Percentiles rank a stretch among this genome's conserved stretches.
Conservation (phyloP, 257 asterid genomes). For the Coffea canephora region DNA sequence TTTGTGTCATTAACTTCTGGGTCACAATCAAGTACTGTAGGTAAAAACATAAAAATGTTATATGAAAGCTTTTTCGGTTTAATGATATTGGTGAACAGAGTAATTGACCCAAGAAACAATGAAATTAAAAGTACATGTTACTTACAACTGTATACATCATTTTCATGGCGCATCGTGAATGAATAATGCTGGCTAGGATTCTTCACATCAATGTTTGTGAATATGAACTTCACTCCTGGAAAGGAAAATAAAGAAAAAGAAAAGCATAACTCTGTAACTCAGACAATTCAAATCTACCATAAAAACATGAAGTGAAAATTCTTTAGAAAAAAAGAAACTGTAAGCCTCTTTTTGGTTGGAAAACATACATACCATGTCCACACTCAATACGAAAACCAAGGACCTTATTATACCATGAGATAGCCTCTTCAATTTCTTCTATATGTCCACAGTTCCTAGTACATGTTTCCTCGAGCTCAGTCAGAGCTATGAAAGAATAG, state of each 20-base stretch:
- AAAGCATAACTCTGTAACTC: conserved; percentile 4
- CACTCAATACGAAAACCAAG: conserved; percentile 89
- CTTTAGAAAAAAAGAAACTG: not conserved
- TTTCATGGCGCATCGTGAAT: conserved; percentile 67
- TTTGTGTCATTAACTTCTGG: conserved; percentile 59
- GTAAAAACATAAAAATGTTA: conserved; percentile 7
- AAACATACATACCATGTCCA: conserved; percentile 61
- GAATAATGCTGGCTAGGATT: conserved; percentile 66
- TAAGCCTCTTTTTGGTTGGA: not conserved
- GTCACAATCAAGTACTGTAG: conserved; percentile 63
- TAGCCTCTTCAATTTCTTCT: conserved; percentile 74
- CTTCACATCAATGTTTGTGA: conserved; percentile 57
- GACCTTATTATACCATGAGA: conserved; percentile 79
- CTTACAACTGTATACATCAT: conserved; percentile 76
- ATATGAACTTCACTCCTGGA: conserved; percentile 84
- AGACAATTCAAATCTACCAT: conserved; percentile 6
- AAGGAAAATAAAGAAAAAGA: conserved; percentile 3
- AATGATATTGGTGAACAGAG: not conserved
- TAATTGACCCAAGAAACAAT: not conserved
- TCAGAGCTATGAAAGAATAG: conserved; percentile 43
- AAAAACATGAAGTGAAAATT: not conserved
- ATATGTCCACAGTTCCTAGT: conserved; percentile 42
- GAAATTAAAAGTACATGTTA: not conserved
- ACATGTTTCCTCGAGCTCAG: conserved; percentile 50
- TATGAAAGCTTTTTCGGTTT: not conserved